Evolutionary conservation across 1,139 yeast genomes (phyloP), one percentile per base, ranked within the genome.

Genomic region (Komagataea norvegica): DNA sequence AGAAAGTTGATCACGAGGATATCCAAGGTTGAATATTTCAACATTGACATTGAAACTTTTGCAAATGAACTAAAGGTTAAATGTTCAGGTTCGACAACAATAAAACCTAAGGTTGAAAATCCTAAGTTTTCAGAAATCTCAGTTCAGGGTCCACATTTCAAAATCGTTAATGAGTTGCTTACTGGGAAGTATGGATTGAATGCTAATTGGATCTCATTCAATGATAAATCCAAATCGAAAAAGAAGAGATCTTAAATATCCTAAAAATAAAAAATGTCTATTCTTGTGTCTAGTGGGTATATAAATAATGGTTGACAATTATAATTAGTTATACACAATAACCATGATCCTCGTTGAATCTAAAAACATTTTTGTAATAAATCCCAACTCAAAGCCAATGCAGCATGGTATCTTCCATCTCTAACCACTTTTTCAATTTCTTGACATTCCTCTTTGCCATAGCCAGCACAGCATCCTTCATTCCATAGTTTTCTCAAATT

Each of bases 71-170:
- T 91, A 44, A 75, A 84, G 45, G 77, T 78, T 22, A 78, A 79
- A 45, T 91, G 97, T 59, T 91, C 95, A 15, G 96, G 96, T 0
- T 84, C 96, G 0, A 73, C 94, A 0, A 79, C 96, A 0, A 73
- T 86, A 13, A 77, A 76, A 2, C 76, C 70, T 27, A 65, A 71
- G 29, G 66, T 69, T 11, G 73, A 71, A 29, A 70, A 73, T 36
- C 80, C 84, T 3, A 76, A 72, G 19, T 55, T 72, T 7, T 61
- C 67, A 20, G 94, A 85, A 49, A 88, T 89, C 2, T 70, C 78
- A 34, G 94, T 91, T 3, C 97, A 91, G 60, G 98, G 98, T 0
- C 86, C 93, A 3, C 97, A 91, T 55, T 79, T 81, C 13, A 71
- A 74, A 36, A 60, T 73, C 1, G 75, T 85, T 11, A 64, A 69